Evolutionary conservation across 345 rosid genomes (phyloP), one percentile per base, ranked within the genome.

Genomic region (Physaria fendleri): DNA sequence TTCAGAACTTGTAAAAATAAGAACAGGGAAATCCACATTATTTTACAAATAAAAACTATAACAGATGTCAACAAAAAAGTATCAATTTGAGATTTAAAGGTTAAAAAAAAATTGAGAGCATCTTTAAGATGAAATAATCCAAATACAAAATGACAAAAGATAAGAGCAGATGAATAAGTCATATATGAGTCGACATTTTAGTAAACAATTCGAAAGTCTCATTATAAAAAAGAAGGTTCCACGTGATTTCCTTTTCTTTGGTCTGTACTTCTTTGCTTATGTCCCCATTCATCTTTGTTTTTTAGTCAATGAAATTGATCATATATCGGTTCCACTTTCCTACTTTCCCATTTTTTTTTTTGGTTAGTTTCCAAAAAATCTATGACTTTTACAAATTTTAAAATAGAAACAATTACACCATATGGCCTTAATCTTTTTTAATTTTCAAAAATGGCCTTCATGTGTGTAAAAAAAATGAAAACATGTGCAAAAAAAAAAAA

Each of bases 191-290:
- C 64, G 43, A 50, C 59, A 47, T 65, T 35, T 35, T 59, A 58
- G 46, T 49, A 41, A 50, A 14, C 30, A 59, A 49, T 16, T 59
- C 37, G 14, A 17, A 56, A 57, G 59, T 7, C 23, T 58, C 45
- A 41, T 50, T 50, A 16, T 25, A 8, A 11, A 33, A 59, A 51
- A 51, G 61, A 68, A 59, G 72, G 46, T 59, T 68, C 61, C 66
- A 68, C 61, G 60, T 68, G 66, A 68, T 59, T 41, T 20, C 47
- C 2, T 10, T 10, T 41, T 33, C 54, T 41, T 39, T 68, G 66
- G 66, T 68, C 72, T 46, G 47, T 41, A 57, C 71, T 38, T 58
- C 30, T 42, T 54, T 40, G n/a, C 38, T 17, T 41, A n/a, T 32
- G 68, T 49, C 21, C 2, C 20, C 39, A n/a, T 14, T 33, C 12